A percentile compares a stretch with the other conserved stretches of the same genome.
phyloP scores from a whole-genome alignment of 768 basidiomycete species.

The Tricholoma flavovirens region DNA sequence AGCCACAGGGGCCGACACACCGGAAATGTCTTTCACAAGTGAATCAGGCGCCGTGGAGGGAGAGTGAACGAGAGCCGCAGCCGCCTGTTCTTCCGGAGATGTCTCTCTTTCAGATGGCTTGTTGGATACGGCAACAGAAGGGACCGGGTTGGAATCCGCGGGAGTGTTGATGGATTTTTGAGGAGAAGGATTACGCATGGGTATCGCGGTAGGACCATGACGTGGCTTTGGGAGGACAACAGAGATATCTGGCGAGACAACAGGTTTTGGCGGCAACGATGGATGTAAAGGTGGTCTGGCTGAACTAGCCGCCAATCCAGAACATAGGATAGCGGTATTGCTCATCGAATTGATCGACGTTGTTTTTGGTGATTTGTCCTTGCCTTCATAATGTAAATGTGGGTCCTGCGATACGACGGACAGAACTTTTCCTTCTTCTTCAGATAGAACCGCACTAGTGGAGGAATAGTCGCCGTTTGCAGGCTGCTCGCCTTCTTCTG shows the following conservation, averaged over 20 bases:
- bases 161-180: not conserved
- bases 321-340: not conserved
- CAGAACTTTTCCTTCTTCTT: not conserved
- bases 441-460: not conserved
- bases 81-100: constrained; percentile 15
- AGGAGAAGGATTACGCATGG: constrained; percentile 5
- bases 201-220: constrained; percentile 3
- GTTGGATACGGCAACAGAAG: not conserved
- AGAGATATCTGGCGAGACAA: not conserved
- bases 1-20: constrained; percentile 1
- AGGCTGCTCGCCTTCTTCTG: not conserved
- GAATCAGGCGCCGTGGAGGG: constrained; percentile 6
- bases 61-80: constrained; percentile 16
- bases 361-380: not conserved
- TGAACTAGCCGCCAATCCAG: constrained; percentile 8
- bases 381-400: not conserved
- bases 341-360: constrained; percentile 5
- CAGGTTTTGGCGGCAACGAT: constrained; percentile 15
- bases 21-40: constrained; percentile 9
- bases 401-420: not conserved
- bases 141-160: not conserved
- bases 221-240: constrained; percentile 2
- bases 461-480: not conserved
- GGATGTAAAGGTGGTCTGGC: constrained; percentile 13
- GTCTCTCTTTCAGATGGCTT: not conserved